Evolutionary conservation across 306 rosid species (phyloP).

Genomic region (Sechiopsis laciniata): DNA sequence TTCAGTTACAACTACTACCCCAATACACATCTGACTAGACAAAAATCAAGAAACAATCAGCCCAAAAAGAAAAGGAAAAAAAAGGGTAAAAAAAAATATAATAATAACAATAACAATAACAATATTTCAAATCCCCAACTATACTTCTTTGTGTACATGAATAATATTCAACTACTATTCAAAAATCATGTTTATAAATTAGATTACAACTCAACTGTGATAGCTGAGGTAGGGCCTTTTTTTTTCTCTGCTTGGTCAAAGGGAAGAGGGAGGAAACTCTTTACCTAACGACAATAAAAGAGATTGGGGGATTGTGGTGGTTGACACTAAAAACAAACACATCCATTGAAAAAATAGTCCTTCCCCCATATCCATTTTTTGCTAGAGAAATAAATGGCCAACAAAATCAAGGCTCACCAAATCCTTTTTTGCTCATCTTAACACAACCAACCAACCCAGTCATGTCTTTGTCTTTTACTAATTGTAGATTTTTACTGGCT

Average conservation of each 20-base stretch:
- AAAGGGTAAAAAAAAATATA: too few relatives aligned
- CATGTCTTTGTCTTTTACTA: slow-evolving; percentile 33
- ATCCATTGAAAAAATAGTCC: slow-evolving; percentile 33
- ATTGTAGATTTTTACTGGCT: slow-evolving; percentile 88
- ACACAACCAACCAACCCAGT: slow-evolving; percentile 18
- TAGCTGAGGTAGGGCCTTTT: slow-evolving; percentile 21
- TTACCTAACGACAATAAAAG: not conserved
- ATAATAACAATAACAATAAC: slow-evolving; percentile 4
- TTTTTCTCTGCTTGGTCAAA: slow-evolving; percentile 15
- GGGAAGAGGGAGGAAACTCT: slow-evolving; percentile 8
- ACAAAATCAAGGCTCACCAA: slow-evolving; percentile 35
- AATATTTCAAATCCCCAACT: slow-evolving; percentile 23
- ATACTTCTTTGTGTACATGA: slow-evolving; percentile 23
- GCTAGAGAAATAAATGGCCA: slow-evolving; percentile 58
- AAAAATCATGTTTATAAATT: slow-evolving; percentile 12
- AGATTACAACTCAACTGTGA: slow-evolving; percentile 22
- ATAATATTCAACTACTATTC: slow-evolving; percentile 11
- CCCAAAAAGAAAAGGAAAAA: not conserved
- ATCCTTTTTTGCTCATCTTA: slow-evolving; percentile 30
- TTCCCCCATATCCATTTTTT: slow-evolving; percentile 29
- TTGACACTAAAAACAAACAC: slow-evolving; percentile 21
- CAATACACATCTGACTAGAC: slow-evolving; percentile 3
- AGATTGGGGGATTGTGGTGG: slow-evolving; percentile 21
- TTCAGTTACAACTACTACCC: not conserved
- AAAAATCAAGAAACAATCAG: not conserved